Conservation (phyloP, 2,329 filamentous ascomycete genomes). For the Xylariaceae sp. region DNA sequence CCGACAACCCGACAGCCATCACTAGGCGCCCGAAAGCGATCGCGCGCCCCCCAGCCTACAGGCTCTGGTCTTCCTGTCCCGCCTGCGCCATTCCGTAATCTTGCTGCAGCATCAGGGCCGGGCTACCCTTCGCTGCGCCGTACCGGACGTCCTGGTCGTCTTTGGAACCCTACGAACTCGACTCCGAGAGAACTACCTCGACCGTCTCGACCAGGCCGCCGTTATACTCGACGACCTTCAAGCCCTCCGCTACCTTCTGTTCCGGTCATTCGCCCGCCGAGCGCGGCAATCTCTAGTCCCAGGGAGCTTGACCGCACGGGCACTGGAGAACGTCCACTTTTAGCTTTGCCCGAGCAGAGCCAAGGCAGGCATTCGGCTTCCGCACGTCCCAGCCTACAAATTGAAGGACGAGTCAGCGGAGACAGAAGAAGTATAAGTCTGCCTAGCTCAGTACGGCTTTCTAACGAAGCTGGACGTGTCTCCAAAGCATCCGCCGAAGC, state of each 20-base stretch:
- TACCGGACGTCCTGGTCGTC: constrained; percentile 37
- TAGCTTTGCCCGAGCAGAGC: constrained; percentile 42
- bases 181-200: constrained; percentile 37
- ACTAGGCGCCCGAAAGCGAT: too few species aligned
- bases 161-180: constrained; percentile 56
- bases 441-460: constrained; percentile 45
- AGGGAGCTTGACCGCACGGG: constrained; percentile 30
- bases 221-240: constrained; percentile 44
- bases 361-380: constrained; percentile 36
- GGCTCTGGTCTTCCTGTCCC: constrained; percentile 12
- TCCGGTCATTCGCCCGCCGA: constrained; percentile 38
- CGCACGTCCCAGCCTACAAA: constrained; percentile 41
- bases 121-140: constrained; percentile 29
- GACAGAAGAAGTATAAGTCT: constrained; percentile 46
- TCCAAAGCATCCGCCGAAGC: constrained; percentile 23
- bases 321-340: constrained; percentile 42
- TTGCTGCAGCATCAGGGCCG: constrained; percentile 22
- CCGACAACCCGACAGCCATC: too few species aligned
- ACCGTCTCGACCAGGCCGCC: constrained; percentile 21
- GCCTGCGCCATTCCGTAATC: constrained; percentile 38
- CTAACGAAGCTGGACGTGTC: constrained; percentile 42
- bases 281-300: constrained; percentile 29
- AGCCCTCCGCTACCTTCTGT: constrained; percentile 46
- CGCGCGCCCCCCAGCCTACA: constrained; percentile 8
- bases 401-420: constrained; percentile 38